A percentile compares a stretch with the other conserved stretches of the same genome.
Evolutionary conservation across 1,284 basidiomycete genomes (phyloP).

Genomic region (Boletellus sp.): DNA sequence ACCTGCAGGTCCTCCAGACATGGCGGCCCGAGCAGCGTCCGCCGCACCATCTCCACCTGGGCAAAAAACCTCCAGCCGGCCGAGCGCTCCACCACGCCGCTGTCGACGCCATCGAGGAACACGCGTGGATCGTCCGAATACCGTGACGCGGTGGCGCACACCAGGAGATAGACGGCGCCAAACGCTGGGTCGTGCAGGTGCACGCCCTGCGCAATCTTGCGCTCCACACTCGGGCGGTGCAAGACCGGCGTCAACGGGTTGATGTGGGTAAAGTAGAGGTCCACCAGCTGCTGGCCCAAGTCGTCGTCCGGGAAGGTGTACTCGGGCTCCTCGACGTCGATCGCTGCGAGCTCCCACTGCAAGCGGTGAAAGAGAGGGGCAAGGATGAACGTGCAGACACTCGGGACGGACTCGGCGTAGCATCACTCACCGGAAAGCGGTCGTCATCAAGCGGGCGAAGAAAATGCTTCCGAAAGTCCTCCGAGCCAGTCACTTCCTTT

Average conservation of each 20-base stretch:
- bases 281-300: constrained; percentile 57
- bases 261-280: constrained; percentile 63
- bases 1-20: constrained; percentile 60
- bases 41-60: constrained; percentile 52
- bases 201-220: constrained; percentile 51
- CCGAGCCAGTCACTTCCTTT: constrained; percentile 47
- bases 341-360: constrained; percentile 44
- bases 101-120: constrained; percentile 37
- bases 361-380: neutral
- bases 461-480: constrained; percentile 1
- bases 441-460: constrained; percentile 27
- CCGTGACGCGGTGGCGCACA: constrained; percentile 73
- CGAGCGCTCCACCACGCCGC: constrained; percentile 42
- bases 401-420: too few relatives aligned
- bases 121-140: constrained; percentile 65
- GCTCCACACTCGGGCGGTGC: constrained; percentile 73
- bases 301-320: constrained; percentile 58
- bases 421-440: constrained; percentile 37
- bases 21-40: constrained; percentile 47
- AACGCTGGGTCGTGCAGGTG: constrained; percentile 62
- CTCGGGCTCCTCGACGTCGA: constrained; percentile 15
- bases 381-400: too few relatives aligned
- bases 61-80: constrained; percentile 76
- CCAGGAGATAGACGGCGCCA: constrained; percentile 63
- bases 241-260: constrained; percentile 71